Percentiles rank a stretch among this genome's conserved stretches.
Conservation (phyloP, 345 rosid genomes). For the Heritiera fomes region DNA sequence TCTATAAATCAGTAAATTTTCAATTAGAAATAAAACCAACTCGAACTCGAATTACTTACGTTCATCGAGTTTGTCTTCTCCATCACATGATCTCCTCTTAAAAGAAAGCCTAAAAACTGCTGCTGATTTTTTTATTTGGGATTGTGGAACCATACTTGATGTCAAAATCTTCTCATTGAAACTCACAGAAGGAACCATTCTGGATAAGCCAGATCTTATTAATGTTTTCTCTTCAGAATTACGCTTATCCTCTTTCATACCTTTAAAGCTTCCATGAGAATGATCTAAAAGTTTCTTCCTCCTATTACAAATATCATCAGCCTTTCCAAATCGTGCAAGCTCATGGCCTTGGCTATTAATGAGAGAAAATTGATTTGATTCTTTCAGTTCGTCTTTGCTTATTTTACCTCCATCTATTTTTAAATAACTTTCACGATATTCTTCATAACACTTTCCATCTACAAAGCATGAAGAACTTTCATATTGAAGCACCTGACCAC, state of each 20-base stretch:
- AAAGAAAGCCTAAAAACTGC: constrained; percentile 25
- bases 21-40: neutral
- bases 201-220: constrained; percentile 26
- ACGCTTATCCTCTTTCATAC: constrained; percentile 2
- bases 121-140: constrained; percentile 23
- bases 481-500: constrained; percentile 71
- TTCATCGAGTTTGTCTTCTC: constrained; percentile 37
- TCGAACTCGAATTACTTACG: neutral
- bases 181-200: constrained; percentile 35
- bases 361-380: constrained; percentile 1
- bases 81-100: constrained; percentile 60
- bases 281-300: neutral
- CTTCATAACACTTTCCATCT: constrained; percentile 62
- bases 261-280: constrained; percentile 1
- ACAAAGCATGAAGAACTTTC: constrained; percentile 60
- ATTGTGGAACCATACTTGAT: constrained; percentile 26
- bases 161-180: constrained; percentile 37
- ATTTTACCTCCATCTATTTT: constrained; percentile 40
- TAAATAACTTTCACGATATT: constrained; percentile 60
- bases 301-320: constrained; percentile 14
- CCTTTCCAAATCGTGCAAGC: constrained; percentile 19
- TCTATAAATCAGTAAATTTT: neutral
- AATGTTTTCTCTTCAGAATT: constrained; percentile 15
- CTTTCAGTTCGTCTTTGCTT: constrained; percentile 22
- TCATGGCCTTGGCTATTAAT: constrained; percentile 25